Evolutionary conservation across 805 yeast genomes (phyloP).

Genomic region (Soucietia sequanensis): DNA sequence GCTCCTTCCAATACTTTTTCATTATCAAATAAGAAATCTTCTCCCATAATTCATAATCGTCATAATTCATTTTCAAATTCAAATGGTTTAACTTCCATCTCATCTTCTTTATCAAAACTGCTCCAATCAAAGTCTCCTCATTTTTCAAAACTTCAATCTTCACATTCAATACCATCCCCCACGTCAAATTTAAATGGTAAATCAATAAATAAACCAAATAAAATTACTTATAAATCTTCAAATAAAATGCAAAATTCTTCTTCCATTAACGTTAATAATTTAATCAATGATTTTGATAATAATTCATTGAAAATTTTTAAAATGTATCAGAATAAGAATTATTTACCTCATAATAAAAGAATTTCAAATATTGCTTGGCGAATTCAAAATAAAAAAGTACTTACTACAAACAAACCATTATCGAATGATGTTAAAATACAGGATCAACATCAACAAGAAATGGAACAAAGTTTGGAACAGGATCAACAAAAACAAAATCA

Average conservation of each 20-base stretch:
- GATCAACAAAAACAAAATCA: too few relatives aligned
- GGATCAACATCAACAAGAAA: background rate
- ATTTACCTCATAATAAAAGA: conserved; percentile 41
- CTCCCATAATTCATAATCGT: background rate
- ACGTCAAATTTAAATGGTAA: too few relatives aligned
- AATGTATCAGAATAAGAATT: conserved; percentile 42
- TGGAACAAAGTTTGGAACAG: too few relatives aligned
- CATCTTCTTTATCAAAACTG: too few relatives aligned
- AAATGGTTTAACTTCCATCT: too few relatives aligned
- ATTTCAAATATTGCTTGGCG: conserved; percentile 46
- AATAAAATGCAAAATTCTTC: conserved; percentile 4
- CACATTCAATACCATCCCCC: background rate
- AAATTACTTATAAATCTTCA: conserved; percentile 12
- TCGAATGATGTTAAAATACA: background rate
- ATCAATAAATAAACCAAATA: conserved; percentile 1
- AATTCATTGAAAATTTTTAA: conserved; percentile 35
- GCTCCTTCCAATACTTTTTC: conserved; percentile 1
- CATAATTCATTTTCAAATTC: background rate
- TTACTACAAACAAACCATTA: conserved; percentile 6
- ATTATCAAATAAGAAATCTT: background rate
- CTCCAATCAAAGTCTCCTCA: background rate
- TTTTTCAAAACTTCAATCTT: background rate
- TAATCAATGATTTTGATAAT: conserved; percentile 34
- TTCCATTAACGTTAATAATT: conserved; percentile 15
- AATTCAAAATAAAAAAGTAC: conserved; percentile 36